Evolutionary conservation across 2,329 filamentous ascomycete genomes (phyloP).

Genomic region (Dothideomycetidae sp.): DNA sequence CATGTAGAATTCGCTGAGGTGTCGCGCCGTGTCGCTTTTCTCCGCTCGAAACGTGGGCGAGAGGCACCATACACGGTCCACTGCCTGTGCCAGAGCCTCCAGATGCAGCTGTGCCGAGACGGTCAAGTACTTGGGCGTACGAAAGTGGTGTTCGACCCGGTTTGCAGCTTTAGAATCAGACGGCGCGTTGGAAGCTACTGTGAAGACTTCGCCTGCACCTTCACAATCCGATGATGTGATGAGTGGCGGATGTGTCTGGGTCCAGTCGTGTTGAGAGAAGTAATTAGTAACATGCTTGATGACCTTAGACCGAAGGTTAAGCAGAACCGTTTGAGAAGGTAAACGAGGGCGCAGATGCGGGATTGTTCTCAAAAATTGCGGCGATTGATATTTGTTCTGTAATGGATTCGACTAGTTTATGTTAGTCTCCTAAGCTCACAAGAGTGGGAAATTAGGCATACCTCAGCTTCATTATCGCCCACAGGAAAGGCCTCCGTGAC

Average conservation of each 20-base stretch:
- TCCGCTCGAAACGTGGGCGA: slow-evolving; percentile 91
- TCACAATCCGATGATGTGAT: slow-evolving; percentile 97
- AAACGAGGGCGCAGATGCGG: slow-evolving; percentile 77
- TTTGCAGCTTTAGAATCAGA: slow-evolving; percentile 25
- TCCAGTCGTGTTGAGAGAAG: slow-evolving; percentile 56
- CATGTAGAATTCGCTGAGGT: slow-evolving; percentile 98
- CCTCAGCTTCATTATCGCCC: slow-evolving; percentile 65
- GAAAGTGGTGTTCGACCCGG: slow-evolving; percentile 52
- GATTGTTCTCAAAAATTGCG: slow-evolving; percentile 75
- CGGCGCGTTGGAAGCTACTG: slow-evolving; percentile 33
- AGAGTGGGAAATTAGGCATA: slow-evolving; percentile 30
- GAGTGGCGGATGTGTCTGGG: slow-evolving; percentile 81
- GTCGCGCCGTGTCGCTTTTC: slow-evolving; percentile 79
- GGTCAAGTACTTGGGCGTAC: slow-evolving; percentile 78
- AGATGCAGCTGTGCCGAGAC: slow-evolving; percentile 91
- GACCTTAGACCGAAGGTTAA: slow-evolving; percentile 70
- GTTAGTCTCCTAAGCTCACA: slow-evolving; percentile 2
- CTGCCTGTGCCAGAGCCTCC: slow-evolving; percentile 75
- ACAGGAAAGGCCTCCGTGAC: slow-evolving; percentile 55
- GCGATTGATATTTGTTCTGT: slow-evolving; percentile 89
- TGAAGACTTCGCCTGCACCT: slow-evolving; percentile 88
- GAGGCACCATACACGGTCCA: slow-evolving; percentile 85
- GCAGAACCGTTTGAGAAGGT: slow-evolving; percentile 63
- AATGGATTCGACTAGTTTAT: slow-evolving; percentile 66
- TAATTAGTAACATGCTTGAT: slow-evolving; percentile 60